Base-by-base conservation (phyloP, 352 stramenopile genomes). In the Aphanomyces invadans region DNA sequence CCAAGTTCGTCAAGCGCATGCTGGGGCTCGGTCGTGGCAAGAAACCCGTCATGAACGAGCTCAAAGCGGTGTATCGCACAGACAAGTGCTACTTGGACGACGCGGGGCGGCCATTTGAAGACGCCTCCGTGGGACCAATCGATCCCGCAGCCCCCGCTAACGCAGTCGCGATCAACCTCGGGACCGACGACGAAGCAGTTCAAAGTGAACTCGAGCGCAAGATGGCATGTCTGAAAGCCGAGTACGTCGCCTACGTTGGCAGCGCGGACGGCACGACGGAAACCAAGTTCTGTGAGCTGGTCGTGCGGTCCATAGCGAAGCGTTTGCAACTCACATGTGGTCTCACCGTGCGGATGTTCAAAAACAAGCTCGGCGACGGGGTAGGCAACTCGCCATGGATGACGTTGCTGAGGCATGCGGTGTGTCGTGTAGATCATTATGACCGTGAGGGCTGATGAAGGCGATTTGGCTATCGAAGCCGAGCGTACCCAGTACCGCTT, bases 341-440 rank as follows among this genome's bases (percentile, higher is more conserved):
- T 1, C 74, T 91, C 33, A 91, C 78, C 19, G 90, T 83, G 64
- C 78, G 80, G 54, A 86, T 93, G 80, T 93, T 93, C 51, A 66
- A 78, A n/a, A 90, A 79, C 49, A 82, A 74, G 44, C 81, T 88
- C 57, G 70, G 65, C 2, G 81, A 92, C 33, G 81, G 89, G 57
- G 70, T 74, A 21, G 2, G 45, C 31, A 17, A 2, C 11, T 1
- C 33, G 33, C 28, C 7, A 7, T 25, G 19, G 38, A 31, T 11
- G 23, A 21, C 28, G 17, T 38, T 29, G 21, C 29, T n/a, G n/a
- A 39, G n/a, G n/a, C n/a, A n/a, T n/a, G n/a, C n/a, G n/a, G n/a
- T n/a, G n/a, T n/a, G n/a, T n/a, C n/a, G n/a, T n/a, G 0, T 42
- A 72, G 74, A 90, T 91, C 54, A 86, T 93, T 38, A 88, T 93